phyloP scores from a whole-genome alignment of 495 filamentous ascomycete species.

The Penicillium paxilli region DNA sequence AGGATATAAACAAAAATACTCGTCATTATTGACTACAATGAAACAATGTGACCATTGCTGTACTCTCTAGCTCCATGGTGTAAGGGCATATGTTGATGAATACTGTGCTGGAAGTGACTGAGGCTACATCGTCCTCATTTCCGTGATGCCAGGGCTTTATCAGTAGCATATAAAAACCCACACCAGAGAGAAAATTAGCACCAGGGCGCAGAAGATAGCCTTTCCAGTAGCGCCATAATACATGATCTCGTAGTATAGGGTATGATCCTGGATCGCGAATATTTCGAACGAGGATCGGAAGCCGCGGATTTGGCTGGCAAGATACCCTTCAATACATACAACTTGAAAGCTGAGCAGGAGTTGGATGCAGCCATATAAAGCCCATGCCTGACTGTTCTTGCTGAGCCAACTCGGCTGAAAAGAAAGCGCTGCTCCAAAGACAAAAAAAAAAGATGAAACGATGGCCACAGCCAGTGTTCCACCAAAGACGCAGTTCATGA shows the following conservation, averaged over 20 bases:
- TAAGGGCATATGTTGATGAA: too few relatives aligned
- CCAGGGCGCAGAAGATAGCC: constrained; percentile 3
- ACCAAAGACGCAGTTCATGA: not conserved
- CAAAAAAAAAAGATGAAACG: not conserved
- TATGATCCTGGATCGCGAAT: not conserved
- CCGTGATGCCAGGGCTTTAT: too few relatives aligned
- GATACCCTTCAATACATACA: not conserved
- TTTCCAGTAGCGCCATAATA: constrained; percentile 4
- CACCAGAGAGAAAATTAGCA: not conserved
- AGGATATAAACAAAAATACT: too few relatives aligned
- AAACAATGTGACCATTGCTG: too few relatives aligned
- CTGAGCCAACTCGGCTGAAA: not conserved
- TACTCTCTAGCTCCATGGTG: too few relatives aligned
- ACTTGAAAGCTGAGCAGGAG: not conserved
- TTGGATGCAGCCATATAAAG: not conserved
- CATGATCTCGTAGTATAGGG: constrained; percentile 8
- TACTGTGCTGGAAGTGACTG: too few relatives aligned
- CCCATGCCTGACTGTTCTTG: not conserved
- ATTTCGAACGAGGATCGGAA: constrained; percentile 5
- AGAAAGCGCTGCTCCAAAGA: not conserved
- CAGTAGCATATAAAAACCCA: not conserved
- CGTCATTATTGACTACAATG: too few relatives aligned
- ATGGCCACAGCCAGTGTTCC: not conserved
- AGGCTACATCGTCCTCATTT: too few relatives aligned
- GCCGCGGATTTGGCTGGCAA: constrained; percentile 4